phyloP scores from a whole-genome alignment of 768 basidiomycete genomes.

The Galerina sulciceps region DNA sequence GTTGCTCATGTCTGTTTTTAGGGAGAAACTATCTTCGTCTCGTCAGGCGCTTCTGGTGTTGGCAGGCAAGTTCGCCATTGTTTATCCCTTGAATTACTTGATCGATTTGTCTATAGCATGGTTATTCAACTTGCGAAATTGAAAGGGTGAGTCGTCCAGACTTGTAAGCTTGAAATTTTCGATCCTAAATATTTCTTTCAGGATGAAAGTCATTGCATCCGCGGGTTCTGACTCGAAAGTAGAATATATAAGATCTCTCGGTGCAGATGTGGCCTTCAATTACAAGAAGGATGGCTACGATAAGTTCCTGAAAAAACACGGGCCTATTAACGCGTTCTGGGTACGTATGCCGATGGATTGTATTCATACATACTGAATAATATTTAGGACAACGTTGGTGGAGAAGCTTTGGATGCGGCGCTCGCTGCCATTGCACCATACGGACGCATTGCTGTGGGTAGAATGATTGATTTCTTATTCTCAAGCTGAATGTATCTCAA shows the following conservation, averaged over 20 bases:
- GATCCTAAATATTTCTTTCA: not conserved
- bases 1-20: constrained; percentile 7
- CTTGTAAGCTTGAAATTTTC: not conserved
- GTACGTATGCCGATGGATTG: not conserved
- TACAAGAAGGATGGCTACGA: constrained; percentile 62
- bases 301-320: constrained; percentile 58
- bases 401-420: constrained; percentile 59
- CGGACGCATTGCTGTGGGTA: constrained; percentile 35
- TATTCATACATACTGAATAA: constrained; percentile 20
- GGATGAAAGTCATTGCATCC: constrained; percentile 67
- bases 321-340: constrained; percentile 47
- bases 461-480: constrained; percentile 37
- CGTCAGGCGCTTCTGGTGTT: constrained; percentile 32
- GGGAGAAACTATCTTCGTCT: constrained; percentile 46
- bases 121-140: constrained; percentile 56
- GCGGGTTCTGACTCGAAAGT: constrained; percentile 78
- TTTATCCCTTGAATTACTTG: not conserved
- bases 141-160: constrained; percentile 30
- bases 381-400: constrained; percentile 66
- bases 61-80: constrained; percentile 21
- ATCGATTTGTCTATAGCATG: constrained; percentile 29
- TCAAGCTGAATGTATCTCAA: not conserved
- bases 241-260: constrained; percentile 55
- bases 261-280: constrained; percentile 72
- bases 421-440: constrained; percentile 33